Evolutionary conservation across 108 stramenopile species (phyloP).

Genomic region (Nannochloropsis gaditana): DNA sequence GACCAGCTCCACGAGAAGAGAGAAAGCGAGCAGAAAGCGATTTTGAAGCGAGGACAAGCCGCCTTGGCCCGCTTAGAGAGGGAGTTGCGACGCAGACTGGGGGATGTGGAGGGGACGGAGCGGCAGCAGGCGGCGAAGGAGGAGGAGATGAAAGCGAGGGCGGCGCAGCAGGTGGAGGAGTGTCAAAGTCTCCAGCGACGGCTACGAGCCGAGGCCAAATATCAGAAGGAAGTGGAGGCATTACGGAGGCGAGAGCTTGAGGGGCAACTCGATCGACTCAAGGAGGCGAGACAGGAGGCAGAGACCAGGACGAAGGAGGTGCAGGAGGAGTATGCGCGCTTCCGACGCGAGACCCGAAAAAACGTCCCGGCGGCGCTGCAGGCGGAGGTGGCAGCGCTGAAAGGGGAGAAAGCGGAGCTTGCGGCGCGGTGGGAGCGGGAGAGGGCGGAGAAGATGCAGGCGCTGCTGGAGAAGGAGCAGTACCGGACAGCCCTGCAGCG

Average conservation of each 20-base stretch:
- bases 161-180: constrained; percentile 11
- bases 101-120: background rate
- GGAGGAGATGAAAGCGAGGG: background rate
- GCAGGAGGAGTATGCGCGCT: background rate
- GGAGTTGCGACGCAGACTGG: background rate
- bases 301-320: background rate
- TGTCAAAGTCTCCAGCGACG: background rate
- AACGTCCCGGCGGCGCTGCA: background rate
- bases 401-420: constrained; percentile 12
- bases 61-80: background rate
- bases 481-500: background rate
- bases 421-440: background rate
- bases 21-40: background rate
- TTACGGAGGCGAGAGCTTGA: background rate
- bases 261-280: background rate
- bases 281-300: background rate
- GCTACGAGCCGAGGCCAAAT: background rate
- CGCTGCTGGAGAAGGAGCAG: constrained; percentile 1
- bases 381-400: background rate
- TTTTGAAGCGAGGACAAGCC: background rate
- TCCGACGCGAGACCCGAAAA: constrained; percentile 3
- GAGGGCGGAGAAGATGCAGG: constrained; percentile 1
- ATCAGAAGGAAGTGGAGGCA: background rate
- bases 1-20: background rate
- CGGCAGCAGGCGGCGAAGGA: background rate